Conservation (phyloP, 148 eudicot genomes). For the Drosera capensis region DNA sequence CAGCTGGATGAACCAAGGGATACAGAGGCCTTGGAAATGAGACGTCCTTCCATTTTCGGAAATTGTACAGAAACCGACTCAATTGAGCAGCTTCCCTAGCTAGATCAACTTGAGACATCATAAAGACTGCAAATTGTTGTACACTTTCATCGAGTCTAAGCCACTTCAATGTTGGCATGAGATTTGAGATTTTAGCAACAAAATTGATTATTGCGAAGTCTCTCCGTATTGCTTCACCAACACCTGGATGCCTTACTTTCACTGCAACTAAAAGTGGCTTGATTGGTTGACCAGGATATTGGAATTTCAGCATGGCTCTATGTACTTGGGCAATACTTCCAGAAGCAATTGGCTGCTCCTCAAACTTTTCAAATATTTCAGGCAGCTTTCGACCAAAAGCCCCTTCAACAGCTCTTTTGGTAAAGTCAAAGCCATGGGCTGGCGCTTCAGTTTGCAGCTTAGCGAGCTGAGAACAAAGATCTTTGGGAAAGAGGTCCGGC, state of each 20-base stretch:
- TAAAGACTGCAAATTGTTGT: constrained; percentile 51
- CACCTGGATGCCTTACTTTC: constrained; percentile 64
- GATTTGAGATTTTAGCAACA: constrained; percentile 30
- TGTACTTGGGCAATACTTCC: constrained; percentile 54
- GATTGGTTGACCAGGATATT: constrained; percentile 26
- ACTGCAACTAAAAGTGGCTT: constrained; percentile 47
- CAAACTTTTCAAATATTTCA: constrained; percentile 46
- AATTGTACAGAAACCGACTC: constrained; percentile 52
- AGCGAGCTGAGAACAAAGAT: constrained; percentile 33
- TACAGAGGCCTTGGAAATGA: constrained; percentile 58
- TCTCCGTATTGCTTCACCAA: constrained; percentile 49
- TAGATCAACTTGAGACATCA: constrained; percentile 68
- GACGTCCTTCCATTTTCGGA: constrained; percentile 44
- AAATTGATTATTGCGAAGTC: constrained; percentile 38
- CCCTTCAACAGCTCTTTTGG: constrained; percentile 29
- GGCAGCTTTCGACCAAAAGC: constrained; percentile 36
- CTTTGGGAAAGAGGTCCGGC: constrained; percentile 48
- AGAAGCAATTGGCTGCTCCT: constrained; percentile 45
- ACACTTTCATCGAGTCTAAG: constrained; percentile 51
- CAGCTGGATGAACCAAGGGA: constrained; percentile 57
- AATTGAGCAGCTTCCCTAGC: constrained; percentile 61
- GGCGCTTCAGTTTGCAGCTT: constrained; percentile 43
- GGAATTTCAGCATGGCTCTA: constrained; percentile 20
- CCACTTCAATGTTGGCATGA: constrained; percentile 48
- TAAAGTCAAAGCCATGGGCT: constrained; percentile 34